These are phyloP conservation scores for Boletus rubroflammeus DNA, from an alignment of 768 basidiomycete species.

Conservation along the genomic window DNA sequence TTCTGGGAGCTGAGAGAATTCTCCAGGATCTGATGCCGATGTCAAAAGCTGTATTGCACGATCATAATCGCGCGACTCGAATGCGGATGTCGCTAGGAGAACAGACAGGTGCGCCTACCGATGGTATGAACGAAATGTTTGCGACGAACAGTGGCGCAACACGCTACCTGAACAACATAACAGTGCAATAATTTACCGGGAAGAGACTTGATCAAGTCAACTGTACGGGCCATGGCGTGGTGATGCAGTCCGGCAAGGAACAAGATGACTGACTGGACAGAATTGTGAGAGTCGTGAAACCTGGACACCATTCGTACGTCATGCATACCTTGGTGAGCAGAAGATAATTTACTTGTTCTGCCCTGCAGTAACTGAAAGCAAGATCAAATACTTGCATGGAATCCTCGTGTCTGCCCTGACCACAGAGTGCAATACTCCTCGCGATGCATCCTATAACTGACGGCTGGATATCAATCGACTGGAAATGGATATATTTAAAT, in stretches of 20 bases:
- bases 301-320: too few species aligned
- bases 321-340: conserved; percentile 15
- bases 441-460: conserved; percentile 17
- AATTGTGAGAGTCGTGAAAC: neutral
- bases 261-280: conserved; percentile 6
- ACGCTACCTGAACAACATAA: conserved; percentile 8
- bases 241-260: conserved; percentile 5
- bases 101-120: conserved; percentile 10
- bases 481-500: neutral
- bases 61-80: conserved; percentile 8
- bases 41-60: conserved; percentile 5
- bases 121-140: neutral
- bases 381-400: conserved; percentile 19
- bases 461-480: conserved; percentile 9
- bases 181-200: neutral
- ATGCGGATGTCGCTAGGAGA: conserved; percentile 10
- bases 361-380: conserved; percentile 3
- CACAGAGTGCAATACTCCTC: conserved; percentile 11
- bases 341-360: conserved; percentile 7
- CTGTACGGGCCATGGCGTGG: conserved; percentile 3
- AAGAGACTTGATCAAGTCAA: conserved; percentile 3
- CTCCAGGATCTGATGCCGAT: neutral
- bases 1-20: conserved; percentile 3
- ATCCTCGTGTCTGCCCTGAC: conserved; percentile 10
- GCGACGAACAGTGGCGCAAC: neutral